Evolutionary conservation across 192 early-diverging fungal species (phyloP), one percentile per base, ranked within the genome.

Genomic region (Umbelopsis vinacea): DNA sequence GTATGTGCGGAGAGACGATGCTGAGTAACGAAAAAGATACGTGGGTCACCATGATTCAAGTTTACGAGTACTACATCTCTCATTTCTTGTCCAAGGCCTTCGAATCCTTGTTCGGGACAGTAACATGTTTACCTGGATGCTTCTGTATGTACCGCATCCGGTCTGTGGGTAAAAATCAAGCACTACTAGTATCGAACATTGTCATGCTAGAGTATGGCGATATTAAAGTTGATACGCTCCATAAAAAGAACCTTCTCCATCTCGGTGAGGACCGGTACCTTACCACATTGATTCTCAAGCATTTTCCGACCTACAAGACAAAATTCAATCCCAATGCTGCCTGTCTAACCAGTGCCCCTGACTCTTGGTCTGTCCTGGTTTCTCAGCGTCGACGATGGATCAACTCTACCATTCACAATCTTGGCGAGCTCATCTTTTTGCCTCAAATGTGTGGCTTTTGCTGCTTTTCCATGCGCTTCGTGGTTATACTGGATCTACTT

Each of bases 311-410:
- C 81, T 89, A 94, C 84, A 95, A 94, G 85, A 92, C 92, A 74
- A 92, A 91, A 60, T 99, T 98, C 74, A 93, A 92, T 14, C 86
- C 94, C 7, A 93, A 96, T 47, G 98, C 98, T 10, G 86, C 91
- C 70, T 97, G 97, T 79, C 85, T 85, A 74, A 99, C 98, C 48
- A 92, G 88, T 70, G 98, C 94, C 8, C 98, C 98, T 4, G 98
- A 98, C 70, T 86, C 89, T 71, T 97, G 95, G 90, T 87, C 88
- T 54, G 92, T 99, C 6, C 81, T 99, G 68, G 77, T 99, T 45
- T 99, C 98, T 8, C 98, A 99, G 80, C 92, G 98, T 74, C 94
- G 98, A 80, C 92, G 98, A 73, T 99, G 98, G 98, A 99, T 99
- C 76, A 99, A 99, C 85, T 97, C 96, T 45, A 99, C 98, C 6